Evolutionary conservation across 495 filamentous ascomycete genomes (phyloP).

Genomic region (Penicillium lividum): DNA sequence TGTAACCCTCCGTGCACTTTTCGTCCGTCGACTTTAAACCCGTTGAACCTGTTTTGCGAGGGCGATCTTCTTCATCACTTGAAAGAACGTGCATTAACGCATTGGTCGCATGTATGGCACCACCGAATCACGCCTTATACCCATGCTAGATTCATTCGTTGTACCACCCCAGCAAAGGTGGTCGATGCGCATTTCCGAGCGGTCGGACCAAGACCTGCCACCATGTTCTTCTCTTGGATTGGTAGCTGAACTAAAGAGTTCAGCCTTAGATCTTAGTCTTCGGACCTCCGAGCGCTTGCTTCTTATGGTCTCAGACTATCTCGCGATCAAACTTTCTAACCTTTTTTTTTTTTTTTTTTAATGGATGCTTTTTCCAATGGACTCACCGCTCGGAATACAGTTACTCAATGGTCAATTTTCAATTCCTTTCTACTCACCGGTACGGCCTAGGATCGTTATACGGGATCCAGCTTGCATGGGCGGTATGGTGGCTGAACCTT

Average conservation of each 20-base stretch:
- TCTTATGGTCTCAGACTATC: constrained; percentile 3
- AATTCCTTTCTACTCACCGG: constrained; percentile 20
- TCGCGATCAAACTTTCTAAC: neutral
- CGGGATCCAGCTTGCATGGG: constrained; percentile 14
- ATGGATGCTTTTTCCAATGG: neutral
- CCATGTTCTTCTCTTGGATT: constrained; percentile 10
- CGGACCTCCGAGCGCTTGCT: constrained; percentile 15
- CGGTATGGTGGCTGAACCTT: constrained; percentile 30
- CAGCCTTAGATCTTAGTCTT: constrained; percentile 25
- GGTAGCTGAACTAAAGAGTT: constrained; percentile 21
- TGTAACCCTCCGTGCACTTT: constrained; percentile 19
- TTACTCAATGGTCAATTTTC: neutral
- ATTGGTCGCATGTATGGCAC: constrained; percentile 11
- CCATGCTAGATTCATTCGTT: constrained; percentile 6
- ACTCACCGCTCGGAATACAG: neutral
- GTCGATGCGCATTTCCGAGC: constrained; percentile 18
- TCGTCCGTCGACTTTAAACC: constrained; percentile 13
- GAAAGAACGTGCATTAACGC: constrained; percentile 1
- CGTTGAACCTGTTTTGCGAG: neutral
- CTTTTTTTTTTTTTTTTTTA: neutral
- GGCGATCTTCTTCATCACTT: constrained; percentile 3
- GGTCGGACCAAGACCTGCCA: constrained; percentile 16
- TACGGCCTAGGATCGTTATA: constrained; percentile 5
- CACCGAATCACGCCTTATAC: constrained; percentile 15
- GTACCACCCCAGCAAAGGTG: constrained; percentile 11